Base-by-base conservation (phyloP, 441 rosid genomes). In the Pelargonium cotyledonis region DNA sequence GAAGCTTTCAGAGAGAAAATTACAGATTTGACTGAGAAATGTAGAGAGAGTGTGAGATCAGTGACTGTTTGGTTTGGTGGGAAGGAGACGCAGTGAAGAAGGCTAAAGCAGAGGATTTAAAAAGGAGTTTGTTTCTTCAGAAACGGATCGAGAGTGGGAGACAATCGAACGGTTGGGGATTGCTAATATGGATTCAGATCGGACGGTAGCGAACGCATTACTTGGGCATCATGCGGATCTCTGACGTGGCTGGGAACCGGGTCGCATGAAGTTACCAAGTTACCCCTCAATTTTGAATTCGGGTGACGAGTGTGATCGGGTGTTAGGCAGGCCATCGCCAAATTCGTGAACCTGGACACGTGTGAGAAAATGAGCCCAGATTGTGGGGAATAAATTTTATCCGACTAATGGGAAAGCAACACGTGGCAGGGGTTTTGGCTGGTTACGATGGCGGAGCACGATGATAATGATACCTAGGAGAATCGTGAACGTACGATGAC, bases 121-220 rank as follows among this genome's bases (percentile, higher is more conserved):
- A 80, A 68, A 76, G 74, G 1, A 58, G 63, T 53, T 63, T 66
- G 12, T 68, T 61, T 62, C 31, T 68, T 58, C 65, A 41, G 76
- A 64, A 49, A 60, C 68, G 55, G 80, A 72, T 60, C 58, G 65
- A 75, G 29, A 19, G 63, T 19, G 15, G 31, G 15, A 23, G 31
- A 23, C 0, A 21, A 87, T 90, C 94, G 16, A 49, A 85, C 82
- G 94, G 96, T 35, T 41, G 8, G 23, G 18, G 65, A 51, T 77
- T 62, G 40, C 40, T 66, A 23, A 0, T 16, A 57, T n/a, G 55
- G 1, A 16, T 11, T 11, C 12, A 11, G 15, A 49, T 49, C 55
- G 3, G n/a, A 49, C 55, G 55, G 55, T n/a, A 7, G 5, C 0
- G 4, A 49, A 49, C 15, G 5, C 55, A 11, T 49, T 5, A 49